Percentiles rank a stretch among this genome's conserved stretches.
These are phyloP conservation scores for Cutaneotrichosporon spelunceum DNA, from an alignment of 1,284 basidiomycete species.

Conservation along the genomic window DNA sequence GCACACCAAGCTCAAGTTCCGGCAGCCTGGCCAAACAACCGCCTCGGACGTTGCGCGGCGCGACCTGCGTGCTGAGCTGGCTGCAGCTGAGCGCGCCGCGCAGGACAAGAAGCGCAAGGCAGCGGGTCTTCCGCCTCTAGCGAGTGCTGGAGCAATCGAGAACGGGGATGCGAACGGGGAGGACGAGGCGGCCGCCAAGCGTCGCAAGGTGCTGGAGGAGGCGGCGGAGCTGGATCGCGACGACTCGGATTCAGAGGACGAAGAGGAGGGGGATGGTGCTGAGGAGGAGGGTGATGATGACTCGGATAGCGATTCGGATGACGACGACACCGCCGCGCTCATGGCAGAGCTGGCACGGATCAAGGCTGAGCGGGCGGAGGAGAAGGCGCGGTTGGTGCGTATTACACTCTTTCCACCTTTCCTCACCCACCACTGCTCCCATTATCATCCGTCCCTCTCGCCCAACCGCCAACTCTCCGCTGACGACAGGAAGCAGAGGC, in stretches of 20 bases:
- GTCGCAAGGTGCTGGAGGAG: conserved; percentile 75
- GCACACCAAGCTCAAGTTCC: conserved; percentile 94
- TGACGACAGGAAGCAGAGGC: conserved; percentile 64
- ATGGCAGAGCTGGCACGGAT: conserved; percentile 92
- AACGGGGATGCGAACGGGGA: conserved; percentile 26
- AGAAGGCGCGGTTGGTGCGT: conserved; percentile 66
- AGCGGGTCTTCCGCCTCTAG: conserved; percentile 59
- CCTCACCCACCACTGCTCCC: too few relatives aligned
- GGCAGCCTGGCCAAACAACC: conserved; percentile 81
- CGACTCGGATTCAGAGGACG: conserved; percentile 63
- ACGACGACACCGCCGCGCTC: conserved; percentile 88
- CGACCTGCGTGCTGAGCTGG: conserved; percentile 76
- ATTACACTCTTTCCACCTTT: too few relatives aligned
- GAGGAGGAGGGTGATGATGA: conserved; percentile 51
- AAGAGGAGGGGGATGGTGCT: conserved; percentile 51
- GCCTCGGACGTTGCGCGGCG: conserved; percentile 67
- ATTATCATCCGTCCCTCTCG: too few relatives aligned
- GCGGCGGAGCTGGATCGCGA: conserved; percentile 81
- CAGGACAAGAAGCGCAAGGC: conserved; percentile 84
- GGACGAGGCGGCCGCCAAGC: conserved; percentile 66
- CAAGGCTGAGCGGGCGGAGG: conserved; percentile 87
- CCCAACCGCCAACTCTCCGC: neutral
- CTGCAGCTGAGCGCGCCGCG: conserved; percentile 76
- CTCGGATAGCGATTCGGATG: conserved; percentile 55
- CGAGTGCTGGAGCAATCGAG: conserved; percentile 29